phyloP scores from a whole-genome alignment of 108 stramenopile genomes.

The Nitzschia sp. region DNA sequence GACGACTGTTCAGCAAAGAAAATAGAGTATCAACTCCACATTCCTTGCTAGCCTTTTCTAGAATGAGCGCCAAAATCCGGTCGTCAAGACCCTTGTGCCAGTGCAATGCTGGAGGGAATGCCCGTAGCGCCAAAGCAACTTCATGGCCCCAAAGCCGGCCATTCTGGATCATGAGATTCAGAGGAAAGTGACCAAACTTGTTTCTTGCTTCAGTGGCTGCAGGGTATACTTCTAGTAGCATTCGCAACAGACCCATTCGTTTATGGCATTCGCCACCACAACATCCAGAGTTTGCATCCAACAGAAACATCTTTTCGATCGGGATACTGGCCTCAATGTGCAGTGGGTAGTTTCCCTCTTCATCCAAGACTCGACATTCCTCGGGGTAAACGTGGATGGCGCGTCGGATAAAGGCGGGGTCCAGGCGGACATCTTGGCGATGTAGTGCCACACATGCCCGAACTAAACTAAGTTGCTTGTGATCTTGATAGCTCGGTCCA shows the following conservation, averaged over 20 bases:
- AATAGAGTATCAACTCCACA: constrained; percentile 45
- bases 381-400: constrained; percentile 44
- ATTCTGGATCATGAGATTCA: constrained; percentile 47
- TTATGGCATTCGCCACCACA: constrained; percentile 25
- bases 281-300: constrained; percentile 23
- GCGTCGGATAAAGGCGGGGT: constrained; percentile 53
- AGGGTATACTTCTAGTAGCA: constrained; percentile 41
- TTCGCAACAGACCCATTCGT: constrained; percentile 36
- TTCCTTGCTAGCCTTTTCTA: constrained; percentile 37
- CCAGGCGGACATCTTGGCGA: constrained; percentile 44
- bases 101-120: constrained; percentile 49
- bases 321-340: constrained; percentile 59
- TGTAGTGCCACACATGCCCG: constrained; percentile 51
- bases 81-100: constrained; percentile 39
- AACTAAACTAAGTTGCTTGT: constrained; percentile 31
- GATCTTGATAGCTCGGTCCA: constrained; percentile 23
- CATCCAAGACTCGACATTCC: constrained; percentile 35
- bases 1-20: constrained; percentile 33
- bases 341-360: constrained; percentile 45
- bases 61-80: constrained; percentile 20
- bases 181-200: constrained; percentile 41
- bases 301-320: constrained; percentile 50
- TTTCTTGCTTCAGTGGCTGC: constrained; percentile 34
- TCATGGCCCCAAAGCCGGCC: constrained; percentile 42
- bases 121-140: constrained; percentile 36